Conservation (phyloP, 2,329 filamentous ascomycete species). For the Microcyclosporella mali region DNA sequence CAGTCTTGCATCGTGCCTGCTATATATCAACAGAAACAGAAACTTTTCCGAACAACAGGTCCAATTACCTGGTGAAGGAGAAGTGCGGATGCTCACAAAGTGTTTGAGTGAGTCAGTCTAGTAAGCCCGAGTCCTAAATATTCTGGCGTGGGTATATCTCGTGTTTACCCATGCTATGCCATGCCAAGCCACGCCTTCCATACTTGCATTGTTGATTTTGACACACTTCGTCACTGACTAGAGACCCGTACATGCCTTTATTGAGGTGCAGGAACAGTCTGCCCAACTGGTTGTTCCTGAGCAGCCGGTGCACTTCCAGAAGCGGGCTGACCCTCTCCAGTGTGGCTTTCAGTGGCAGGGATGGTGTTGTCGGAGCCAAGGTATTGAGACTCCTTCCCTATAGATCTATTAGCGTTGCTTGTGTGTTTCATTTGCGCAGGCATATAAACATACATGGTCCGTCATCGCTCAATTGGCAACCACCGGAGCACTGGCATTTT, state of each 20-base stretch:
- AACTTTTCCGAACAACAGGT: no score
- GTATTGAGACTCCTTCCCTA: slow-evolving; percentile 61
- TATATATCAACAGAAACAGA: no score
- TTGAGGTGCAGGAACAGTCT: slow-evolving; percentile 20
- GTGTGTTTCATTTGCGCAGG: neutral
- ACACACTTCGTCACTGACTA: no score
- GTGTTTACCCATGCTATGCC: slow-evolving; percentile 4
- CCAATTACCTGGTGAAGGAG: no score
- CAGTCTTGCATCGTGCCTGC: no score
- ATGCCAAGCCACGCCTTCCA: slow-evolving; percentile 6
- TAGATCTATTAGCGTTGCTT: neutral
- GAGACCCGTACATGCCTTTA: slow-evolving; percentile 5
- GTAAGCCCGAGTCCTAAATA: slow-evolving; percentile 5
- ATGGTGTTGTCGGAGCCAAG: slow-evolving; percentile 45
- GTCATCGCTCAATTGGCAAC: slow-evolving; percentile 79
- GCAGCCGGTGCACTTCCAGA: slow-evolving; percentile 13
- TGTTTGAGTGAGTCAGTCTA: neutral
- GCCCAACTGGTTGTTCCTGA: slow-evolving; percentile 20
- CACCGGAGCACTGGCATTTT: slow-evolving; percentile 70
- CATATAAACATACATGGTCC: slow-evolving; percentile 61
- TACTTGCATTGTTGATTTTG: neutral
- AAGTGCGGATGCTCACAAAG: no score
- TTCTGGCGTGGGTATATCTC: slow-evolving; percentile 6
- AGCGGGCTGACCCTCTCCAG: slow-evolving; percentile 25
- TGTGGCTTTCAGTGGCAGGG: slow-evolving; percentile 27